Evolutionary conservation across 2,329 filamentous ascomycete species (phyloP), one percentile per base, ranked within the genome.

Genomic region (Alternaria triticina): DNA sequence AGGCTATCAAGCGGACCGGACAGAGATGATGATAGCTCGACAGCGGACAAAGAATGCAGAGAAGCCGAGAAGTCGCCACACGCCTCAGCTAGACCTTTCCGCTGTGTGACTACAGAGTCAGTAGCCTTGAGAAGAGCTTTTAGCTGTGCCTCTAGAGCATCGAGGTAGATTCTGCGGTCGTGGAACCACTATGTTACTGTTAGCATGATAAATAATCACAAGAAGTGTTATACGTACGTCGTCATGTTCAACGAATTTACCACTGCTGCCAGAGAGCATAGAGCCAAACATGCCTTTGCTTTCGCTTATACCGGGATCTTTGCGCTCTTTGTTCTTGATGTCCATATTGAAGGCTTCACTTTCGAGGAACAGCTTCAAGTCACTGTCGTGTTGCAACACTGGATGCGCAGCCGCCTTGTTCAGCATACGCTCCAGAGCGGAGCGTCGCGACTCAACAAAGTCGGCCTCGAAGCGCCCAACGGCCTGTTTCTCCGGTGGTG

Each of bases 201-300:
- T 67, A 70, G 66, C 56, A 51, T 40, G n/a, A 4, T 2, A 10
- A 12, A 1, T 13, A 51, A 10, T 9, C 6, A 52, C 36, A 25
- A 36, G 65, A 57, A 27, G 6, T 9, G 23, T 23, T 30, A 11
- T 22, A 83, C 90, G 84, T 81, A 93, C 91, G 82, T 99, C 96
- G 78, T 99, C 96, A 77, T 98, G 96, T 81, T 99, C 96, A 43
- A 99, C 89, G 82, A 99, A 99, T 80, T 99, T 99, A 63, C 86
- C 86, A 33, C 82, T 82, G 73, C 87, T 90, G 28, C 94, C 92
- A 25, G 67, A 95, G 89, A 66, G 86, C 91, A 97, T 86, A 15
- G 90, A 92, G 73, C 94, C 93, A 72, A 98, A 88, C 84, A 98
- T 91, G 57, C 96, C 94, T 82, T 98, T 98, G 83, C 90, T 97